These are phyloP conservation scores for Zygosaccharomyces siamensis DNA, from an alignment of 805 yeast genomes.

Conservation along the genomic window DNA sequence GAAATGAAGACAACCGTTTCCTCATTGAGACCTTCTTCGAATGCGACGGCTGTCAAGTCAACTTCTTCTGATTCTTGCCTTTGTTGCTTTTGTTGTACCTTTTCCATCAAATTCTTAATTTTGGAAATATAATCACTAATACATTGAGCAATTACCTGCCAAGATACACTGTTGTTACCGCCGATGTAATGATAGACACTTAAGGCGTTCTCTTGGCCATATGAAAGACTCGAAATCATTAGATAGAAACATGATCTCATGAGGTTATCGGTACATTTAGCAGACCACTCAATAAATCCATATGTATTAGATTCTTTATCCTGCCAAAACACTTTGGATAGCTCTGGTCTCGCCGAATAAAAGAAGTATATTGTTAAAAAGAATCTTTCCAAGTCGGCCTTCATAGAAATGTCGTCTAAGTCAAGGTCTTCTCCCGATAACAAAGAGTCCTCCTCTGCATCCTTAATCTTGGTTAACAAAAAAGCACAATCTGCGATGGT, in stretches of 20 bases:
- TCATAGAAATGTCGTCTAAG: constrained; percentile 59
- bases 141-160: constrained; percentile 51
- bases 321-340: constrained; percentile 61
- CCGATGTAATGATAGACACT: constrained; percentile 48
- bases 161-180: constrained; percentile 42
- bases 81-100: constrained; percentile 25
- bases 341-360: constrained; percentile 55
- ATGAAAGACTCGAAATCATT: constrained; percentile 69
- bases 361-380: constrained; percentile 69
- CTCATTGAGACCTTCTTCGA: constrained; percentile 62
- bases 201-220: constrained; percentile 51
- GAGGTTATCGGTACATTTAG: constrained; percentile 71
- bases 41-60: constrained; percentile 31
- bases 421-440: constrained; percentile 53
- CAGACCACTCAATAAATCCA: constrained; percentile 88
- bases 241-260: constrained; percentile 79
- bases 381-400: constrained; percentile 84
- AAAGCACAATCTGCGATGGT: constrained; percentile 64
- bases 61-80: constrained; percentile 28
- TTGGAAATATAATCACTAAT: constrained; percentile 49
- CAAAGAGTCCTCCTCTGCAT: constrained; percentile 68
- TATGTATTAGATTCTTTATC: constrained; percentile 59
- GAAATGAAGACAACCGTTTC: constrained; percentile 73
- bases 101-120: constrained; percentile 35
- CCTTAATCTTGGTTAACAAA: constrained; percentile 60